phyloP scores from a whole-genome alignment of 768 basidiomycete genomes.

The Tylopilus sp. region DNA sequence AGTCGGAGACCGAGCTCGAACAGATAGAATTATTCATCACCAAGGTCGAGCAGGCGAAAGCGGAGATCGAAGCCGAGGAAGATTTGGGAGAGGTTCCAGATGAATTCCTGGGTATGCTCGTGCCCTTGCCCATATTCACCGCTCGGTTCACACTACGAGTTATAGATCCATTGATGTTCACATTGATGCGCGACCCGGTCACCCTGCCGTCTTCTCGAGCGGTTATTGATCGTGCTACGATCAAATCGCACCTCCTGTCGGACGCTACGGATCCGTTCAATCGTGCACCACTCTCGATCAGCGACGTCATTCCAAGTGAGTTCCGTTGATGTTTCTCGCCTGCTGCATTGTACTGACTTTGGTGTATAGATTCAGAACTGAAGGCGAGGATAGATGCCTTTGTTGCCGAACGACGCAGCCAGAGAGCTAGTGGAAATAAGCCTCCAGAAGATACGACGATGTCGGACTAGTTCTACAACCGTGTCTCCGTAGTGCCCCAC shows the following conservation, averaged over 20 bases:
- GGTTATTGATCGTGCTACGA: slow-evolving; percentile 84
- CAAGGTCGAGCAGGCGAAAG: slow-evolving; percentile 82
- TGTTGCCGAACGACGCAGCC: slow-evolving; percentile 52
- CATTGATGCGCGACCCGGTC: slow-evolving; percentile 95
- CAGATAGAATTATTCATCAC: slow-evolving; percentile 65
- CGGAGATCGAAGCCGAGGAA: slow-evolving; percentile 81
- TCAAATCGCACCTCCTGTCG: slow-evolving; percentile 91
- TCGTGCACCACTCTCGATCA: slow-evolving; percentile 73
- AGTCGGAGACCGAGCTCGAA: slow-evolving; percentile 74
- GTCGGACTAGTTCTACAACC: slow-evolving; percentile 13
- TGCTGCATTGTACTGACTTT: slow-evolving; percentile 5
- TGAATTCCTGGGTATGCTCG: slow-evolving; percentile 79
- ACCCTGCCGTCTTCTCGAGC: slow-evolving; percentile 77
- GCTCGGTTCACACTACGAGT: neutral
- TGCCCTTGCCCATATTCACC: neutral
- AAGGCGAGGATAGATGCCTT: slow-evolving; percentile 74
- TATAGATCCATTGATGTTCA: slow-evolving; percentile 87
- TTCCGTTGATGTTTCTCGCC: slow-evolving; percentile 6
- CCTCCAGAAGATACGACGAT: slow-evolving; percentile 24
- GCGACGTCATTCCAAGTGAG: slow-evolving; percentile 76
- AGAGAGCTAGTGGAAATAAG: slow-evolving; percentile 24
- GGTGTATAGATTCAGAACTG: slow-evolving; percentile 55
- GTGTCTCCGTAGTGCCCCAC: slow-evolving; percentile 8
- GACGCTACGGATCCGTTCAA: slow-evolving; percentile 96
- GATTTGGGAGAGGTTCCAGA: slow-evolving; percentile 93